Evolutionary conservation across 306 rosid species (phyloP).

Genomic region (Vicia faba): DNA sequence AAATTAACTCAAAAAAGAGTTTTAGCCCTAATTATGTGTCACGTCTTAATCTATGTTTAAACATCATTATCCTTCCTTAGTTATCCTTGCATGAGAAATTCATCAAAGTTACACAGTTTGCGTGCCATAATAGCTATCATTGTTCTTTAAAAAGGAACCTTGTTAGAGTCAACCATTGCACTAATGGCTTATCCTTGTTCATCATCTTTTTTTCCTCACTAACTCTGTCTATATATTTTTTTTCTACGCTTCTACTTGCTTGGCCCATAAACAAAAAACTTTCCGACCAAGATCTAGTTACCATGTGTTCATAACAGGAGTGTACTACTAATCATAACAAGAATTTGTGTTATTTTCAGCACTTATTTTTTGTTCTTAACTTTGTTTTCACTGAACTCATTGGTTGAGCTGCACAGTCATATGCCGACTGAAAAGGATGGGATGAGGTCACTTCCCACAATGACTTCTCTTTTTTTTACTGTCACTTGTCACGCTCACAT

Average conservation of each 20-base stretch:
- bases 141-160: constrained; percentile 47
- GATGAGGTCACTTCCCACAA: background rate
- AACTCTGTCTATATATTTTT: too few relatives aligned
- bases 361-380: background rate
- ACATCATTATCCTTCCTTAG: constrained; percentile 14
- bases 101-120: constrained; percentile 37
- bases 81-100: constrained; percentile 50
- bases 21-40: too few relatives aligned
- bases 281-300: constrained; percentile 41
- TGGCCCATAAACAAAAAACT: constrained; percentile 34
- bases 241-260: constrained; percentile 21
- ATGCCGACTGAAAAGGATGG: constrained; percentile 42
- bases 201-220: constrained; percentile 5
- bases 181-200: constrained; percentile 47
- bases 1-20: too few relatives aligned
- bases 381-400: constrained; percentile 34
- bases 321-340: constrained; percentile 26
- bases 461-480: background rate
- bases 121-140: constrained; percentile 52
- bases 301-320: constrained; percentile 22
- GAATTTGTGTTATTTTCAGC: constrained; percentile 7
- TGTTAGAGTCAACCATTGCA: constrained; percentile 55
- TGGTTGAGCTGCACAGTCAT: constrained; percentile 40
- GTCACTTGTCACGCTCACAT: constrained; percentile 9
- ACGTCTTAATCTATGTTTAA: too few relatives aligned